Base-by-base conservation (phyloP, 768 basidiomycete genomes). In the Suillus decipiens region DNA sequence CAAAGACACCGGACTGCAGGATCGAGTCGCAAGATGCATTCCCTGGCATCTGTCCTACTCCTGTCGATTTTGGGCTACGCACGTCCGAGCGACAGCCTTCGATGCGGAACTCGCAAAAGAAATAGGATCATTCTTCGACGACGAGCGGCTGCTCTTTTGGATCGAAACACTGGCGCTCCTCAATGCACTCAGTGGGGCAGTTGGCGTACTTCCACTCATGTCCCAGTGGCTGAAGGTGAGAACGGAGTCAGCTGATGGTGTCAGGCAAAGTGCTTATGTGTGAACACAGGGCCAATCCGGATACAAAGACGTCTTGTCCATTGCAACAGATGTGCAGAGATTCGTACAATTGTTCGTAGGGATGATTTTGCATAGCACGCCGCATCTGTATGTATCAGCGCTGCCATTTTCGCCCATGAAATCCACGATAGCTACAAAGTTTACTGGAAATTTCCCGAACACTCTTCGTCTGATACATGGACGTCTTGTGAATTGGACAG, bases 371-470 rank as follows among this genome's bases (percentile, higher is more conserved):
- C 60, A 70, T 28, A 69, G 66, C 63, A 64, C 62, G 2, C 68
- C 71, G 2, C 72, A 73, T 51, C 64, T 72, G 6, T 72, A 72
- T 61, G 19, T 70, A 12, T 72, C 71, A 37, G 71, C 65, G 1
- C 37, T 73, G 19, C 66, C 71, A 31, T 72, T 73, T 59, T 57
- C 65, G 19, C 71, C 71, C 33, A 33, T 11, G 24, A 62, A 62
- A 75, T 80, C 22, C 66, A 70, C 42, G 71, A 73, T 68, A 68
- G 62, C 62, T 15, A 59, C 60, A 11, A 42, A 8, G 4, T 61
- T 63, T 22, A 7, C 34, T 5, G 19, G 11, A 28, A 61, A 17
- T 3, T 51, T 62, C 45, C 41, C 55, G 12, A 62, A 58, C 9
- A 36, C 31, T 37, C 50, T 60, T 22, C 22, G 41, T 43, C 15